Evolutionary conservation across 768 basidiomycete genomes (phyloP), one percentile per base, ranked within the genome.

Genomic region (Boletus rubescentipes): DNA sequence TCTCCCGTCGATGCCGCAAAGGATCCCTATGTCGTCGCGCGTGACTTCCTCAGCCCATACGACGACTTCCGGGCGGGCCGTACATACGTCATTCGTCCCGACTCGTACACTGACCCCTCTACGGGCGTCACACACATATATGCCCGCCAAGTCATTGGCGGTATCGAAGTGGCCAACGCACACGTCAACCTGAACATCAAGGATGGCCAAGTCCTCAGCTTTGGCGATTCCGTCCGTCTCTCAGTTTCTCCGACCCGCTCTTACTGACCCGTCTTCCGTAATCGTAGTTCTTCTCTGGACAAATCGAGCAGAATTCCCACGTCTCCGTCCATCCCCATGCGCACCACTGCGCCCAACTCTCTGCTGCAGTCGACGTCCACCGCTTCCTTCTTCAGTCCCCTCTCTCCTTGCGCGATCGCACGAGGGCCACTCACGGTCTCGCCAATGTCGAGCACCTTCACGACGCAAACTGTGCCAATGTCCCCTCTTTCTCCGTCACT

Each of bases 131-230:
- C 91, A 29, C 93, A 98, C 72, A 78, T 93, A 61, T 96, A 95
- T 67, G 85, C 88, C 57, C 82, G 87, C 61, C 95, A 99, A 74
- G 58, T 89, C 53, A 73, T 94, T 63, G 85, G 89, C 53, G 93
- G 92, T 14, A 75, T 96, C 41, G 91, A 96, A 66, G 92, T 99
- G 15, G 79, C 81, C 11, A 92, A 97, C 63, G 91, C 90, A 29
- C 89, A 97, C 71, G 83, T 97, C 76, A 98, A 98, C 69, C 73
- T 99, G 66, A 97, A 98, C 75, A 77, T 98, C 71, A 86, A 86
- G 72, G 81, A 89, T 50, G 93, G 92, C 40, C 73, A 80, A 61
- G 81, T 98, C 18, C 65, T 98, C 43, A 94, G 92, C 1, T 92
- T 86, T 62, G 94, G 94, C 41, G 89, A 87, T 67, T 94, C 92